Base-by-base conservation (phyloP, 768 basidiomycete genomes). In the Mrakia hoshinonis region DNA sequence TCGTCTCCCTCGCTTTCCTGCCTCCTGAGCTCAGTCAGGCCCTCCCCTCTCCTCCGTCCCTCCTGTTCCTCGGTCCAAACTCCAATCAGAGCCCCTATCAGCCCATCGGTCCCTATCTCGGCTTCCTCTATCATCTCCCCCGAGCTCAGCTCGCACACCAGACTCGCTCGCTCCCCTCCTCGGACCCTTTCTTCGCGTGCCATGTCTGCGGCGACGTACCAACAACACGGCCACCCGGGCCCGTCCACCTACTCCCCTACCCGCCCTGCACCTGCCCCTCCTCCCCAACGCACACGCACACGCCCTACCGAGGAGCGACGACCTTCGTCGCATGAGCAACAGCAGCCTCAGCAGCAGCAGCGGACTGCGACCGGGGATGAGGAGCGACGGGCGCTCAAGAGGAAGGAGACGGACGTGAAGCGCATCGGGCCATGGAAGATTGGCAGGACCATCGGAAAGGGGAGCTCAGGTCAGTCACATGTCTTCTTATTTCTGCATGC, bases 341-440 rank as follows among this genome's bases (percentile, higher is more conserved):
- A 38, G 38, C 54, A 68, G 26, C n/a, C 22, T n/a, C 52, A 60
- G 15, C 67, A 68, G 31, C 67, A 46, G 67, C n/a, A 52, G 10
- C 38, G 49, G 15, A 55, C 67, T 15, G 15, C 39, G 47, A 26
- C 60, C 26, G 22, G 61, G 12, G 22, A 48, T 4, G 22, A 39
- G 51, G 38, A 67, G 49, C 49, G 62, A 29, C 54, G 29, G 34
- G 60, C 43, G 10, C 22, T 48, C 20, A 54, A 55, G 47, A 31
- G 46, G 22, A 26, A 63, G 29, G 49, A 29, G 55, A 78, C 78
- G 6, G 79, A 81, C 47, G 77, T 75, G 4, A 80, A 78, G 74
- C 80, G 79, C 78, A 88, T 91, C 74, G 90, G 90, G 11, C 80
- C 85, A 69, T 92, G 90, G 90, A 89, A 89, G 78, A 84, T 91